Percentiles rank a stretch among this genome's conserved stretches.
Evolutionary conservation across 345 rosid genomes (phyloP).

Genomic region (Turritis glabra): DNA sequence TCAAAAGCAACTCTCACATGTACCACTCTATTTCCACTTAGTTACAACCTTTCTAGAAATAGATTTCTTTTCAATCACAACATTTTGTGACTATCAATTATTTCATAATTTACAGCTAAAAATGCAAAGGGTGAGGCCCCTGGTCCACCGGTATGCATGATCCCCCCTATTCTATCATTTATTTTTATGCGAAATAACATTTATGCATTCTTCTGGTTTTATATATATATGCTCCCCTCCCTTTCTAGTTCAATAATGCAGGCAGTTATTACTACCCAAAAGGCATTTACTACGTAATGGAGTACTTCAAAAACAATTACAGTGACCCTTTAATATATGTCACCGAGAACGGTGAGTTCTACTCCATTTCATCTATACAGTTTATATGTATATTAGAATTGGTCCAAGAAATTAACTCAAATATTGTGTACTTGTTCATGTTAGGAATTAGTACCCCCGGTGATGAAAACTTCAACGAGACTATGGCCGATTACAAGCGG

Average conservation of each 20-base stretch:
- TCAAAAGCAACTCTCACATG: not conserved
- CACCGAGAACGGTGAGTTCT: constrained; percentile 32
- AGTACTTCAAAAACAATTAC: not conserved
- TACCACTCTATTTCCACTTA: not conserved
- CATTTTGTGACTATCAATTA: not conserved
- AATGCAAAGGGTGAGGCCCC: not conserved
- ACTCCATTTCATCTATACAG: not conserved
- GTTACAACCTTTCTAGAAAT: not conserved
- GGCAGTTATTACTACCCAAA: not conserved
- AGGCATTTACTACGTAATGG: constrained; percentile 23
- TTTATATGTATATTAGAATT: not conserved
- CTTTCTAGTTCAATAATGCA: not conserved
- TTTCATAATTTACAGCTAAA: not conserved
- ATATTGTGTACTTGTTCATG: not conserved
- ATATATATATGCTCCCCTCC: too few relatives aligned
- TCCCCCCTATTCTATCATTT: not conserved
- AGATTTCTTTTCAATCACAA: not conserved
- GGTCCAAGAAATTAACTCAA: not conserved
- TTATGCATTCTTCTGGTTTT: not conserved
- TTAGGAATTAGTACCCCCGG: constrained; percentile 14
- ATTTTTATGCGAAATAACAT: not conserved
- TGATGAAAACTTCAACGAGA: not conserved
- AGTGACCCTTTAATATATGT: constrained; percentile 16
- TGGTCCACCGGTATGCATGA: constrained; percentile 32
- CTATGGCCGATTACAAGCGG: not conserved